Evolutionary conservation across 805 yeast species (phyloP).

Genomic region (Ogataea siamensis): DNA sequence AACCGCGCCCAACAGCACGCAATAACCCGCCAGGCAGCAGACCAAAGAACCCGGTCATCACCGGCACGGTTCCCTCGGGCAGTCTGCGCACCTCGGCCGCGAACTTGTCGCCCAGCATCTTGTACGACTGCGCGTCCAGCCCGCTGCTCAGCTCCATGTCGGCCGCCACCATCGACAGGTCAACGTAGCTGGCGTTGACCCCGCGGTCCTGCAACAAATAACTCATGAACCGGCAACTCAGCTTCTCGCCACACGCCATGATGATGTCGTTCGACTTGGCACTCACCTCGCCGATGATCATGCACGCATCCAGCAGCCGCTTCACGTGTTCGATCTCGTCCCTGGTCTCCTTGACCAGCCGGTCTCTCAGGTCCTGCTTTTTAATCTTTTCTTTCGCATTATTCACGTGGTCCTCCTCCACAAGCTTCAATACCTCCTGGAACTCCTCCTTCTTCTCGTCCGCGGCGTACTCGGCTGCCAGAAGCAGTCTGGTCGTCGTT

Average conservation of each 20-base stretch:
- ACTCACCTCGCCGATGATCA: slow-evolving; percentile 87
- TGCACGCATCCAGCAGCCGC: slow-evolving; percentile 79
- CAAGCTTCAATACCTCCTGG: slow-evolving; percentile 55
- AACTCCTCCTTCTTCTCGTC: slow-evolving; percentile 54
- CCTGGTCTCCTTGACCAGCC: slow-evolving; percentile 58
- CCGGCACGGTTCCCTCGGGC: slow-evolving; percentile 61
- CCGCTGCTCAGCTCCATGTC: slow-evolving; percentile 51
- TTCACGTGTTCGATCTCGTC: slow-evolving; percentile 66
- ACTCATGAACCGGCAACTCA: slow-evolving; percentile 87
- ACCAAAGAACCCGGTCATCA: slow-evolving; percentile 94
- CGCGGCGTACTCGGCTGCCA: slow-evolving; percentile 79
- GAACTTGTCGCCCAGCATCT: slow-evolving; percentile 50
- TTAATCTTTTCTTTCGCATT: slow-evolving; percentile 63
- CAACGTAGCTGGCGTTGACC: slow-evolving; percentile 73
- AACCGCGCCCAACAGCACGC: slow-evolving; percentile 94
- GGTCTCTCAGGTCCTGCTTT: slow-evolving; percentile 42
- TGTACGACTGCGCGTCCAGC: slow-evolving; percentile 66
- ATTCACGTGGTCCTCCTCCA: slow-evolving; percentile 72
- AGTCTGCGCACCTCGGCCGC: slow-evolving; percentile 46
- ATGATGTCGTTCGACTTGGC: slow-evolving; percentile 85
- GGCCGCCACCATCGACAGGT: slow-evolving; percentile 60
- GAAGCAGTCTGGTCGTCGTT: slow-evolving; percentile 81
- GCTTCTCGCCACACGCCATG: slow-evolving; percentile 91
- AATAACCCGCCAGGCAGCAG: slow-evolving; percentile 92
- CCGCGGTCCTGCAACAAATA: slow-evolving; percentile 81